Percentiles rank a stretch among this genome's conserved stretches.
These are phyloP conservation scores for Globisporangium solare DNA, from an alignment of 352 stramenopile species.

Conservation along the genomic window DNA sequence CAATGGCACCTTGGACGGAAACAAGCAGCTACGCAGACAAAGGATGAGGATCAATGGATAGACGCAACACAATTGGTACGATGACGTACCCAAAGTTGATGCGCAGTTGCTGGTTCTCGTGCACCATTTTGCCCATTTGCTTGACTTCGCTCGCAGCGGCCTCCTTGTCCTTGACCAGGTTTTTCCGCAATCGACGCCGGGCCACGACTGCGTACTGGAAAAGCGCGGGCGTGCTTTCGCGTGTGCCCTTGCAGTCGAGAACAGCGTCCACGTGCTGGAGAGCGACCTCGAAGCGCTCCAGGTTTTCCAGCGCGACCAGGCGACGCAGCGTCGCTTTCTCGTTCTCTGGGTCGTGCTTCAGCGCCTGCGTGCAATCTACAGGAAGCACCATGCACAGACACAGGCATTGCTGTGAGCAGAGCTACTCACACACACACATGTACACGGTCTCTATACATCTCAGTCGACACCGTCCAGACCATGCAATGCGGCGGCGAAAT, in stretches of 20 bases:
- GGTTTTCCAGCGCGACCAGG: constrained; percentile 63
- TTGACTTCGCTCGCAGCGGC: constrained; percentile 44
- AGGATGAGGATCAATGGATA: constrained; percentile 3
- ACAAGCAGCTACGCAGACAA: constrained; percentile 32
- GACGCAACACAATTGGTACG: not conserved
- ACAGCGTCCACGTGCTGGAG: constrained; percentile 39
- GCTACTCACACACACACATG: not conserved
- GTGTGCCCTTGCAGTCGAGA: constrained; percentile 21
- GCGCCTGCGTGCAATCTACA: constrained; percentile 46
- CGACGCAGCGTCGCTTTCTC: constrained; percentile 63
- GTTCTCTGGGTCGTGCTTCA: constrained; percentile 49
- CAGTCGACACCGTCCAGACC: constrained; percentile 16
- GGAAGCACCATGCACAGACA: not conserved
- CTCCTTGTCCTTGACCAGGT: constrained; percentile 40
- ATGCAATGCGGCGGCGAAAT: constrained; percentile 56
- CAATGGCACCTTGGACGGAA: constrained; percentile 51
- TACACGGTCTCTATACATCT: not conserved
- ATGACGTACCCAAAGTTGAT: constrained; percentile 68
- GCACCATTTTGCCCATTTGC: constrained; percentile 71
- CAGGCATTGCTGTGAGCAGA: not conserved
- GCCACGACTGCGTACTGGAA: constrained; percentile 58
- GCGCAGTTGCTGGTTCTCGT: constrained; percentile 70
- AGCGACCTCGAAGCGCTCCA: constrained; percentile 72
- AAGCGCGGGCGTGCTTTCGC: constrained; percentile 17
- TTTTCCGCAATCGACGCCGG: constrained; percentile 47